A percentile compares a stretch with the other conserved stretches of the same genome.
phyloP scores from a whole-genome alignment of 345 rosid genomes.

The Eucalyptus cloeziana region DNA sequence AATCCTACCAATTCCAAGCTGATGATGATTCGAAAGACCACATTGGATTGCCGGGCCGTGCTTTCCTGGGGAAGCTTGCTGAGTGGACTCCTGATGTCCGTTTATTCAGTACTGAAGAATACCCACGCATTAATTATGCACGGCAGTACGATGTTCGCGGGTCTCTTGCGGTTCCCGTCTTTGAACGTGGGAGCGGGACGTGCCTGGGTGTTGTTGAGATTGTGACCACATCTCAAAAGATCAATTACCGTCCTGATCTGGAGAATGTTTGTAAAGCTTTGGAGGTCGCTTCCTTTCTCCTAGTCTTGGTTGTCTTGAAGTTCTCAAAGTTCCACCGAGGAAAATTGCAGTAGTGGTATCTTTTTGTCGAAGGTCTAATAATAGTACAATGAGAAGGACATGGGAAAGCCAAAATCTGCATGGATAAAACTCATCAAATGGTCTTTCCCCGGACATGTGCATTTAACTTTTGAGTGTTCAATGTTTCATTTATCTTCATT shows the following conservation, averaged over 20 bases:
- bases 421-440: background rate
- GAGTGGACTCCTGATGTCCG: conserved; percentile 98
- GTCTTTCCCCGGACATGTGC: background rate
- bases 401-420: background rate
- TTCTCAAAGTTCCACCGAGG: background rate
- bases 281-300: conserved; percentile 35
- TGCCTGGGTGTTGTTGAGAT: conserved; percentile 91
- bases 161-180: conserved; percentile 81
- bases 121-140: conserved; percentile 61
- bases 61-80: conserved; percentile 59
- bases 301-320: background rate
- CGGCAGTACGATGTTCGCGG: conserved; percentile 51
- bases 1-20: conserved; percentile 47
- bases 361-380: background rate
- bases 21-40: conserved; percentile 54
- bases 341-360: background rate
- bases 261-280: conserved; percentile 80
- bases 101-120: conserved; percentile 59
- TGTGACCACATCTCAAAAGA: conserved; percentile 51
- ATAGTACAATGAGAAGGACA: background rate
- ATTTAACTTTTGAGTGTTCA: background rate
- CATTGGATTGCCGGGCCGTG: conserved; percentile 79
- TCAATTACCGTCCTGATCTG: conserved; percentile 54
- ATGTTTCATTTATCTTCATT: background rate
- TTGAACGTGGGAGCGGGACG: conserved; percentile 51